These are phyloP conservation scores for Colletotrichum chrysophilum DNA, from an alignment of 2,329 filamentous ascomycete species.

Conservation along the genomic window DNA sequence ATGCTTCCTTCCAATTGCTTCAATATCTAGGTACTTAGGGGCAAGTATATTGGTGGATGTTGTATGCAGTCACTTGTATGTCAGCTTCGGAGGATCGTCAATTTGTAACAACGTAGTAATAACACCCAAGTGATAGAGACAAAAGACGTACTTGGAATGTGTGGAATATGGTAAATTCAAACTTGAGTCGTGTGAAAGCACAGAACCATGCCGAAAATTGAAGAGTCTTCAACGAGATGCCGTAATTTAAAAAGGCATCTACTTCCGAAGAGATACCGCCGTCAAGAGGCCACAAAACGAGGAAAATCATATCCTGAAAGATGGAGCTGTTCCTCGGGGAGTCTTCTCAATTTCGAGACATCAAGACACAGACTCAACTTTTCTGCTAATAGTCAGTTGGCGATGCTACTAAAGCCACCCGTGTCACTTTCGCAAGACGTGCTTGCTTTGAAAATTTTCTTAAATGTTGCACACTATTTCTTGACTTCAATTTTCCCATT, in stretches of 20 bases:
- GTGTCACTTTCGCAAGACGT: neutral
- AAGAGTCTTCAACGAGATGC: neutral
- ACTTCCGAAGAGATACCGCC: neutral
- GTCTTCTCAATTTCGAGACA: neutral
- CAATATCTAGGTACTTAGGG: neutral
- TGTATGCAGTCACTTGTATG: neutral
- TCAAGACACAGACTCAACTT: neutral
- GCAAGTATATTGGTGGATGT: neutral
- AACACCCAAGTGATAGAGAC: neutral
- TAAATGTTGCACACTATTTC: neutral
- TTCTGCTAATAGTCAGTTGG: neutral
- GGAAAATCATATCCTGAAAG: neutral
- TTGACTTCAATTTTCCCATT: neutral
- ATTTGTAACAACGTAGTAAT: neutral
- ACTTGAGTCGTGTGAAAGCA: neutral
- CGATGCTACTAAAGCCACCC: neutral
- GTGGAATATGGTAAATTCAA: neutral
- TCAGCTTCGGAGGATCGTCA: neutral
- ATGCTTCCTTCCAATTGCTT: neutral
- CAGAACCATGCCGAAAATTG: neutral
- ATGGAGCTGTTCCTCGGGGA: neutral
- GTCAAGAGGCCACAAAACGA: neutral
- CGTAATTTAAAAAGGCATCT: neutral
- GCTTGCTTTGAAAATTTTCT: neutral
- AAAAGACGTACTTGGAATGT: neutral